Evolutionary conservation across 192 early-diverging fungal genomes (phyloP).

Genomic region (Podila clonocystis): DNA sequence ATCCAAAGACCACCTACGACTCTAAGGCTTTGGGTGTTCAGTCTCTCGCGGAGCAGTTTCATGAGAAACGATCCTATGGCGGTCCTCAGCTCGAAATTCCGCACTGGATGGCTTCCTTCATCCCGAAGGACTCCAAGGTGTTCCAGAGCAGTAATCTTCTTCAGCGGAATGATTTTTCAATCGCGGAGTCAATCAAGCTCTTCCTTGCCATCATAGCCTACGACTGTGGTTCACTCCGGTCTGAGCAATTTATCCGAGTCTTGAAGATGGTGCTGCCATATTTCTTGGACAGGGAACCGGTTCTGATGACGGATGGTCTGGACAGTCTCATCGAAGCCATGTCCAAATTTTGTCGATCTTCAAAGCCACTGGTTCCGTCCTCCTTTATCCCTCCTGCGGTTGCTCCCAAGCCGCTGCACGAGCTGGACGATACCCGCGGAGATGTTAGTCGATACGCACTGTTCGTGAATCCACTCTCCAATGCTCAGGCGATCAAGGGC

Average conservation of each 20-base stretch:
- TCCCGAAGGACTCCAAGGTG: constrained; percentile 42
- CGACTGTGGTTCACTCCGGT: constrained; percentile 62
- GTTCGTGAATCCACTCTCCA: constrained; percentile 6
- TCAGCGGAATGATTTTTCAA: constrained; percentile 49
- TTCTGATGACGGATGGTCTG: constrained; percentile 52
- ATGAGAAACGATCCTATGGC: constrained; percentile 25
- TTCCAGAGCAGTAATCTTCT: constrained; percentile 36
- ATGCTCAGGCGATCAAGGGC: constrained; percentile 50
- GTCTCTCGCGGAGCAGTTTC: constrained; percentile 26
- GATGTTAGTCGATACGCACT: constrained; percentile 23
- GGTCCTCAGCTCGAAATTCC: constrained; percentile 45
- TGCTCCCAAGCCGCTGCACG: constrained; percentile 9
- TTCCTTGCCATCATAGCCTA: constrained; percentile 68
- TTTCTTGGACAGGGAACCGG: constrained; percentile 45
- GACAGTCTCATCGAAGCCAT: constrained; percentile 62
- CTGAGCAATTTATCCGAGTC: constrained; percentile 66
- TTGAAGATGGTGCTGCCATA: constrained; percentile 48
- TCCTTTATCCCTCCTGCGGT: constrained; percentile 29
- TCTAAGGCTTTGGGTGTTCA: constrained; percentile 44
- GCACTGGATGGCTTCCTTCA: constrained; percentile 39
- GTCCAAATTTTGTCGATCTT: constrained; percentile 57
- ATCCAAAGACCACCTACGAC: constrained; percentile 19
- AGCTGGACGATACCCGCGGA: constrained; percentile 4
- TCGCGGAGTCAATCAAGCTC: constrained; percentile 63
- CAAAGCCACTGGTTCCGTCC: constrained; percentile 47